phyloP scores from a whole-genome alignment of 2,329 filamentous ascomycete genomes.

The Thelonectria olida region DNA sequence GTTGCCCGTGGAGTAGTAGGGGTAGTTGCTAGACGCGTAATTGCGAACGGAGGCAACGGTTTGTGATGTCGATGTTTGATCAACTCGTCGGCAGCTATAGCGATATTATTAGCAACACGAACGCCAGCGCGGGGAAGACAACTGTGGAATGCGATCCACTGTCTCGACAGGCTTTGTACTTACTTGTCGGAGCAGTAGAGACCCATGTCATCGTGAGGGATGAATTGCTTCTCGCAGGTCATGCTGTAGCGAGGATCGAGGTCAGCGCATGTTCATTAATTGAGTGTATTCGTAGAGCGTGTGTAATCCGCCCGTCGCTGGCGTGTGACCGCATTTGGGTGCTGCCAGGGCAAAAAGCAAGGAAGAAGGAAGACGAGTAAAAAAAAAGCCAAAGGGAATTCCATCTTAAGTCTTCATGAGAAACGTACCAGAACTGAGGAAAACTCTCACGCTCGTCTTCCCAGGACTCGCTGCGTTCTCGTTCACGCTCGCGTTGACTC shows the following conservation, averaged over 20 bases:
- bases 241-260: constrained; percentile 55
- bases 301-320: background rate
- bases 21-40: constrained; percentile 50
- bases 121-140: constrained; percentile 17
- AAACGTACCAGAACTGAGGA: constrained; percentile 70
- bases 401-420: constrained; percentile 14
- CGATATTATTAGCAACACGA: constrained; percentile 32
- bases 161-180: constrained; percentile 43
- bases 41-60: constrained; percentile 39
- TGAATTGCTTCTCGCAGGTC: constrained; percentile 74
- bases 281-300: background rate
- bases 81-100: constrained; percentile 62
- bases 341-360: constrained; percentile 31
- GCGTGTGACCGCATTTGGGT: constrained; percentile 27
- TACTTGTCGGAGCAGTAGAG: constrained; percentile 73
- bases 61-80: constrained; percentile 53
- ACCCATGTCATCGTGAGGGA: constrained; percentile 64
- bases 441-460: constrained; percentile 71
- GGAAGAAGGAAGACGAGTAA: constrained; percentile 17
- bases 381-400: background rate
- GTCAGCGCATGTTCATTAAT: constrained; percentile 31
- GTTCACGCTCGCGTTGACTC: constrained; percentile 60
- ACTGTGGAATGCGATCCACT: constrained; percentile 27
- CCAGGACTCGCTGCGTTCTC: constrained; percentile 60
- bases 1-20: constrained; percentile 56